A percentile compares a stretch with the other conserved stretches of the same genome.
These are phyloP conservation scores for Elongisporangium prolatum DNA, from an alignment of 352 stramenopile genomes.

Conservation along the genomic window DNA sequence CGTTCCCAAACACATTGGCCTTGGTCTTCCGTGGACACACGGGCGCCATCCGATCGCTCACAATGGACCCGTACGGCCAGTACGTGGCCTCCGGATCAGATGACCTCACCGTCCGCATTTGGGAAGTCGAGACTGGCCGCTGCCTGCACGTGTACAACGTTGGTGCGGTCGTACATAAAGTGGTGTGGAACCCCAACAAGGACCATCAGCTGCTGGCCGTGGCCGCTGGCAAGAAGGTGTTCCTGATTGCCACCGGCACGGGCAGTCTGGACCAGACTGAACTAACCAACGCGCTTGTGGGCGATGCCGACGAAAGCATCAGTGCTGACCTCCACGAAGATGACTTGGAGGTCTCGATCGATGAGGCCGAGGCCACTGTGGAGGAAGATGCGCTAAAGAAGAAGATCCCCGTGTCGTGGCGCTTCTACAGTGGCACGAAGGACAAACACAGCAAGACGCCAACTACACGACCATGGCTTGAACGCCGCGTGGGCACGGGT, in stretches of 20 bases:
- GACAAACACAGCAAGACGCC: constrained; percentile 54
- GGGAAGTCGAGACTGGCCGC: constrained; percentile 95
- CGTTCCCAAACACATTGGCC: constrained; percentile 96
- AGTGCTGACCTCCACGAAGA: constrained; percentile 18
- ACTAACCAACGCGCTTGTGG: constrained; percentile 93
- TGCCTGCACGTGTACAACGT: constrained; percentile 92
- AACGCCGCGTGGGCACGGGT: constrained; percentile 72
- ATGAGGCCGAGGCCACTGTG: constrained; percentile 65
- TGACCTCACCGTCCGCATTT: constrained; percentile 95
- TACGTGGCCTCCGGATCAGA: constrained; percentile 95
- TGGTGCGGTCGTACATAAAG: constrained; percentile 83
- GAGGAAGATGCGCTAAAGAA: constrained; percentile 79
- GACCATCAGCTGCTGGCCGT: constrained; percentile 95
- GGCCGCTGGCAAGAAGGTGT: constrained; percentile 86
- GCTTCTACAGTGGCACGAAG: constrained; percentile 80
- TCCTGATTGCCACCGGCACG: constrained; percentile 93
- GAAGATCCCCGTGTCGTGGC: constrained; percentile 91
- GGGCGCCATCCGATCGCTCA: constrained; percentile 90
- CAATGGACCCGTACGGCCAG: constrained; percentile 95
- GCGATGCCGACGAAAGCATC: constrained; percentile 75
- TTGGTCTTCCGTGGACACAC: constrained; percentile 88
- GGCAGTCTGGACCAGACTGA: constrained; percentile 91
- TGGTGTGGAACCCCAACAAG: constrained; percentile 97
- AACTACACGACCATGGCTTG: constrained; percentile 47
- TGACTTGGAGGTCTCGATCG: constrained; percentile 46